Percentiles rank a stretch among this genome's conserved stretches.
phyloP scores from a whole-genome alignment of 768 basidiomycete species.

The Galerina marginata region DNA sequence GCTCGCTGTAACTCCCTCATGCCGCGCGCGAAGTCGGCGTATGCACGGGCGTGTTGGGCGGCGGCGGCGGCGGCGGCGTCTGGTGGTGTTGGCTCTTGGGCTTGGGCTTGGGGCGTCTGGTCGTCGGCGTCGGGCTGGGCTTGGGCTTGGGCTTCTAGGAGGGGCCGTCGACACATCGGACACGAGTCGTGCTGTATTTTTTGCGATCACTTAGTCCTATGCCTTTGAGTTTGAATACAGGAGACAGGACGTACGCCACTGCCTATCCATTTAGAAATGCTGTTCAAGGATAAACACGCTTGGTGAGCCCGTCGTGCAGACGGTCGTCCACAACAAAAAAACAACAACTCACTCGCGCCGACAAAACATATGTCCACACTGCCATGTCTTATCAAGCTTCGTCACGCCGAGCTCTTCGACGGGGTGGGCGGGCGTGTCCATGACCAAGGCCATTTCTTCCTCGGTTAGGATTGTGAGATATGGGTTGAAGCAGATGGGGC shows the following conservation, averaged over 20 bases:
- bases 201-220: background rate
- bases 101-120: too few species aligned
- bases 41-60: too few species aligned
- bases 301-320: too few species aligned
- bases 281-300: conserved; percentile 23
- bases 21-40: too few species aligned
- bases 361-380: conserved; percentile 77
- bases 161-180: conserved; percentile 62
- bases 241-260: conserved; percentile 51
- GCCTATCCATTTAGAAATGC: conserved; percentile 68
- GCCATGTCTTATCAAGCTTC: conserved; percentile 53
- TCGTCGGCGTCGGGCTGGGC: too few species aligned
- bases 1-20: too few species aligned
- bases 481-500: conserved; percentile 77
- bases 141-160: too few species aligned
- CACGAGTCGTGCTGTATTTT: conserved; percentile 61
- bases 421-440: conserved; percentile 82
- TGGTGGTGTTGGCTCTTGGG: too few species aligned
- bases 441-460: conserved; percentile 73
- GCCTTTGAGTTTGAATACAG: background rate
- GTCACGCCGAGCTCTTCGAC: conserved; percentile 76
- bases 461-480: conserved; percentile 74
- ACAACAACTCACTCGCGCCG: conserved; percentile 69
- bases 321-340: too few species aligned
- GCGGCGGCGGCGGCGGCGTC: too few species aligned